phyloP scores from a whole-genome alignment of 78 protist species.

The Bodo saltans region DNA sequence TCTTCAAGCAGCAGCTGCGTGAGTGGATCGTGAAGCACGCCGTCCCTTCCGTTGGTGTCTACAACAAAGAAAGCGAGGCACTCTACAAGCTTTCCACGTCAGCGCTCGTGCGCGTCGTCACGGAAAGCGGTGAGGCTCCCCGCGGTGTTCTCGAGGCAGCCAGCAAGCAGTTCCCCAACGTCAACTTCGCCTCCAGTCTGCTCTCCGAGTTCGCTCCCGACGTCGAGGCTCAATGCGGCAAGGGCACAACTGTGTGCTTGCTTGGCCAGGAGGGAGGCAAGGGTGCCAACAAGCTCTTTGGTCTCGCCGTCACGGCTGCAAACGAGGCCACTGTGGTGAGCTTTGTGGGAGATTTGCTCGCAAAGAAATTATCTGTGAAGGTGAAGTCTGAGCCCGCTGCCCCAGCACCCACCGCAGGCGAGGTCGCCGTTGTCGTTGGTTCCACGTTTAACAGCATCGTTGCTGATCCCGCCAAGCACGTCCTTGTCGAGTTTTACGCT shows the following conservation, averaged over 20 bases:
- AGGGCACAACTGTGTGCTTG: background rate
- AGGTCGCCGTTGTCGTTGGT: constrained; percentile 65
- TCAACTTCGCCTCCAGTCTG: constrained; percentile 6
- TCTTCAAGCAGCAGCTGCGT: background rate
- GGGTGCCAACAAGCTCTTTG: background rate
- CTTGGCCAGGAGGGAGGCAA: background rate
- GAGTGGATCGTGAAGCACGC: constrained; percentile 19
- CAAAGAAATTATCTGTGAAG: background rate
- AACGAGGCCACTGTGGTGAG: background rate
- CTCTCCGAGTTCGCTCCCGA: background rate
- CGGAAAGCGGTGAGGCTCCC: no score
- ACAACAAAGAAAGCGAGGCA: background rate
- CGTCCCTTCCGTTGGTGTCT: background rate
- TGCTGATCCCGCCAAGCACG: constrained; percentile 62
- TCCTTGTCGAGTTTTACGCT: constrained; percentile 79
- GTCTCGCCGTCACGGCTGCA: background rate
- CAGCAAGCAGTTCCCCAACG: no score
- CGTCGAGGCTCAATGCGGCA: background rate
- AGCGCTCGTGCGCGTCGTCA: background rate
- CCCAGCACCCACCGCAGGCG: background rate
- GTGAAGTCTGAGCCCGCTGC: constrained; percentile 1
- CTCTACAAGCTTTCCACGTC: background rate
- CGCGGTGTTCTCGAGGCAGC: no score
- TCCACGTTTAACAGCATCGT: constrained; percentile 48
- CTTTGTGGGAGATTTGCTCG: background rate